These are phyloP conservation scores for Pseudomonodictys pantanalensis DNA, from an alignment of 495 filamentous ascomycete genomes.

Conservation along the genomic window DNA sequence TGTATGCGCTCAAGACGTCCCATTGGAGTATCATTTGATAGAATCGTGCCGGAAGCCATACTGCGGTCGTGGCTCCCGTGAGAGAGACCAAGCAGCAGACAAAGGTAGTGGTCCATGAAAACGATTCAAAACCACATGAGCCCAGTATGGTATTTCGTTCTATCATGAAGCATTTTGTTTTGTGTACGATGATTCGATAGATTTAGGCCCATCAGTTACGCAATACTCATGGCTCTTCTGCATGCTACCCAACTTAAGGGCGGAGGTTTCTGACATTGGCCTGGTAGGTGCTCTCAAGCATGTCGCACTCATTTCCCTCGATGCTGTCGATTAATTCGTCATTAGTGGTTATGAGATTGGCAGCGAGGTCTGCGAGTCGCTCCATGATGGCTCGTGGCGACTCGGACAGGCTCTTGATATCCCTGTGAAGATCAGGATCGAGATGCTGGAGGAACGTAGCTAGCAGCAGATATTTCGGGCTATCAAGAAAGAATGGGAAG, in stretches of 20 bases:
- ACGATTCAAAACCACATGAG: constrained; percentile 42
- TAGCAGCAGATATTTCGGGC: constrained; percentile 15
- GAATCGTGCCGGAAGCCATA: constrained; percentile 27
- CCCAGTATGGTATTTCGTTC: constrained; percentile 18
- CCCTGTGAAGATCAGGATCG: constrained; percentile 9
- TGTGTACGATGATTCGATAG: constrained; percentile 14
- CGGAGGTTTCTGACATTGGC: constrained; percentile 18
- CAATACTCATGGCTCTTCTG: constrained; percentile 14
- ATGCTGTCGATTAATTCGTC: constrained; percentile 19
- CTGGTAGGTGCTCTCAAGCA: constrained; percentile 16
- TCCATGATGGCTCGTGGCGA: constrained; percentile 21
- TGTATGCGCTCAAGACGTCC: constrained; percentile 40
- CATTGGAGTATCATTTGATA: constrained; percentile 29
- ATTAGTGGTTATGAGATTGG: constrained; percentile 13
- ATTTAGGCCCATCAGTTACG: constrained; percentile 22
- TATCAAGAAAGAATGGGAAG: constrained; percentile 10
- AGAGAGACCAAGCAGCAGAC: constrained; percentile 42
- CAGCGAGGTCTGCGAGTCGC: constrained; percentile 6
- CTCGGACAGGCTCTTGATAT: constrained; percentile 4
- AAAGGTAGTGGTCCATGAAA: constrained; percentile 38
- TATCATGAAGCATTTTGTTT: constrained; percentile 12
- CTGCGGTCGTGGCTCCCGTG: constrained; percentile 33
- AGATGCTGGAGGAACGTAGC: constrained; percentile 13
- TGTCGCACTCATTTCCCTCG: constrained; percentile 24
- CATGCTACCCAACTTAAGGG: constrained; percentile 16